A percentile compares a stretch with the other conserved stretches of the same genome.
Conservation (phyloP, 23 red algal species). For the Gracilaria gracilis region DNA sequence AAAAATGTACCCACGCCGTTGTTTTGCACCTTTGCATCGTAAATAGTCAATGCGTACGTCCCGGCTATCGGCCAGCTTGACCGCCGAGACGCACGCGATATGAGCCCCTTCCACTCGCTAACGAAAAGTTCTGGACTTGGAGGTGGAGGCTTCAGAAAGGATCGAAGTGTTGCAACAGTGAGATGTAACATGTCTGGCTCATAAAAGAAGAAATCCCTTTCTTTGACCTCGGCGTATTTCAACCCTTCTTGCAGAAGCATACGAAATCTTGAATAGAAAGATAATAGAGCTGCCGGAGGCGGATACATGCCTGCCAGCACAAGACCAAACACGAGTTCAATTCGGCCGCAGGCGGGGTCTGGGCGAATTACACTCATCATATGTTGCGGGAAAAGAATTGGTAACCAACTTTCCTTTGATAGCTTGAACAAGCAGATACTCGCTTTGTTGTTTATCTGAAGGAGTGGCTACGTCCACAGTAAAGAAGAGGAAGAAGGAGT, state of each 20-base stretch:
- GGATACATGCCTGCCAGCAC: constrained; percentile 36
- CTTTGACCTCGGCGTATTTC: constrained; percentile 16
- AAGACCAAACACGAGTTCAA: constrained; percentile 51
- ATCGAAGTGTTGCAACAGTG: constrained; percentile 50
- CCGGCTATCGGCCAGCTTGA: constrained; percentile 2
- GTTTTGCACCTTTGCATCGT: constrained; percentile 32
- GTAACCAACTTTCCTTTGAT: neutral
- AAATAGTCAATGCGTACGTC: neutral
- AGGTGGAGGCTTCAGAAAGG: constrained; percentile 20
- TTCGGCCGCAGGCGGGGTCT: neutral
- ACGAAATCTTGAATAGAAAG: constrained; percentile 30
- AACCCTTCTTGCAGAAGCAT: constrained; percentile 13
- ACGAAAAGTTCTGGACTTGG: constrained; percentile 24
- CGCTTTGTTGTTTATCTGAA: neutral
- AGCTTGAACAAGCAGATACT: neutral
- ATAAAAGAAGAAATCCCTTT: constrained; percentile 8
- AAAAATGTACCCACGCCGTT: constrained; percentile 47
- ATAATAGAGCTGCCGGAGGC: constrained; percentile 1
- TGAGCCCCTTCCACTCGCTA: constrained; percentile 20
- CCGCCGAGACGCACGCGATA: constrained; percentile 1
- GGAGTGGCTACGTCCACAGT: too few species aligned
- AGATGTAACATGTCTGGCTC: constrained; percentile 26
- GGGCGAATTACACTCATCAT: neutral
- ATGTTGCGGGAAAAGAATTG: neutral
- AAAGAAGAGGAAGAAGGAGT: too few species aligned